Conservation (phyloP, 2,329 filamentous ascomycete genomes). For the Geosmithia putterillii region DNA sequence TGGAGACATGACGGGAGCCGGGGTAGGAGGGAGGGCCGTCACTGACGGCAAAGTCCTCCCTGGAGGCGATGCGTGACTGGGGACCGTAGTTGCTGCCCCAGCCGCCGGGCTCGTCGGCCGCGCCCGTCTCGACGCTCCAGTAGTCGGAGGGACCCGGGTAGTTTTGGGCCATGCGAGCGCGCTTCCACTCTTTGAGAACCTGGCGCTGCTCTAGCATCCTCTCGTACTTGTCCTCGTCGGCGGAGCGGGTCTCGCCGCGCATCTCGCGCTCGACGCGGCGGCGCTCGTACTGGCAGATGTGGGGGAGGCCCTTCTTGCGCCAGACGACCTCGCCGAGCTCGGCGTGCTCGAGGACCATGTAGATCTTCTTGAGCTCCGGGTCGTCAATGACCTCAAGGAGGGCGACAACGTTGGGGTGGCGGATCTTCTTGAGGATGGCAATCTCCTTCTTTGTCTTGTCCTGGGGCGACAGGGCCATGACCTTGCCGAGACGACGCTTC, state of each 20-base stretch:
- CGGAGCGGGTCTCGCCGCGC: slow-evolving; percentile 42
- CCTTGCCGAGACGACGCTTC: slow-evolving; percentile 78
- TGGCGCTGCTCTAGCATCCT: slow-evolving; percentile 47
- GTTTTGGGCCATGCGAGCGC: slow-evolving; percentile 37
- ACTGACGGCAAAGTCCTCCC: slow-evolving; percentile 23
- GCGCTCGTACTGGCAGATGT: slow-evolving; percentile 75
- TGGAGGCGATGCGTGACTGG: slow-evolving; percentile 28
- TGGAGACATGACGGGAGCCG: slow-evolving; percentile 23
- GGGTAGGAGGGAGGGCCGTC: slow-evolving; percentile 23
- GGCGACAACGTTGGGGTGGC: slow-evolving; percentile 93
- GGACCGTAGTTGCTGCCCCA: slow-evolving; percentile 21
- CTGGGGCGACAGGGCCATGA: slow-evolving; percentile 50
- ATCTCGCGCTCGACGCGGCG: slow-evolving; percentile 65
- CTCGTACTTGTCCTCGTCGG: slow-evolving; percentile 48
- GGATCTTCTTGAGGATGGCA: slow-evolving; percentile 94
- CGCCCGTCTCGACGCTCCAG: slow-evolving; percentile 80
- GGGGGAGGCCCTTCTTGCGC: slow-evolving; percentile 77
- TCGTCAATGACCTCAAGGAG: slow-evolving; percentile 96
- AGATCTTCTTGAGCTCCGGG: slow-evolving; percentile 91
- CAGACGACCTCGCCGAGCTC: slow-evolving; percentile 89
- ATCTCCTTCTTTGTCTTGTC: slow-evolving; percentile 92
- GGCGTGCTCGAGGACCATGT: slow-evolving; percentile 92
- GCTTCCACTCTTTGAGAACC: slow-evolving; percentile 42
- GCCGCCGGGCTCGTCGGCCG: slow-evolving; percentile 33
- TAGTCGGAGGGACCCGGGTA: slow-evolving; percentile 46